Base-by-base conservation (phyloP, 257 asterid genomes). In the Perilla frutescens region DNA sequence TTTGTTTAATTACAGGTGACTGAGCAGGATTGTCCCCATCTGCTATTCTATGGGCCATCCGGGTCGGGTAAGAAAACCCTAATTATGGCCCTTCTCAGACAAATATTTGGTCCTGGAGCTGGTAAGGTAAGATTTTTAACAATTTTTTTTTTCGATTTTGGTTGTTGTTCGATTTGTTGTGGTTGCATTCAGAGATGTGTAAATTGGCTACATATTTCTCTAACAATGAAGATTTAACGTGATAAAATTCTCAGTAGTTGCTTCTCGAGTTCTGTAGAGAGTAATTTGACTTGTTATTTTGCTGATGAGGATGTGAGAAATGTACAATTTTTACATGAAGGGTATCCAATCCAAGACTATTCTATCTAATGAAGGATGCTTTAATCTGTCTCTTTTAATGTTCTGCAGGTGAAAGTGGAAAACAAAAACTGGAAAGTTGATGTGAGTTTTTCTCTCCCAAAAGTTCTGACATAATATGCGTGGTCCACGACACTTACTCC, bases 41-140 rank as follows among this genome's bases (percentile, higher is more conserved):
- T 94, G 71, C 91, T 91, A 54, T 94, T 94, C 86, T 90, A 91
- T 47, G 99, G 98, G 49, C 99, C 99, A 9, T 81, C 97, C 7
- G 98, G 99, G 67, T 84, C 99, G 57, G 99, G 99, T 54, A 94
- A 94, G 80, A 94, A 94, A 85, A 94, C 99, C 89, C 96, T 91
- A 76, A 87, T 91, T 14, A 91, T 91, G 98, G 98, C 99, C 68
- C 96, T 94, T 77, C 96, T 91, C 77, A 79, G 98, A 54, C 92
- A 94, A 81, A 88, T 94, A 68, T 91, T 94, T 77, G 99, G 99
- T 56, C 64, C 99, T 58, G 85, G 96, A 57, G 93, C 96, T 9
- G 99, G 91, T 76, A 94, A 94, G 96, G 99, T 94, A 32, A 65
- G 26, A 13, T 55, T 55, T 49, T n/a, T 5, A 39, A 34, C 37